Base-by-base conservation (phyloP, 495 filamentous ascomycete species). In the Hypoxylon trugodes region DNA sequence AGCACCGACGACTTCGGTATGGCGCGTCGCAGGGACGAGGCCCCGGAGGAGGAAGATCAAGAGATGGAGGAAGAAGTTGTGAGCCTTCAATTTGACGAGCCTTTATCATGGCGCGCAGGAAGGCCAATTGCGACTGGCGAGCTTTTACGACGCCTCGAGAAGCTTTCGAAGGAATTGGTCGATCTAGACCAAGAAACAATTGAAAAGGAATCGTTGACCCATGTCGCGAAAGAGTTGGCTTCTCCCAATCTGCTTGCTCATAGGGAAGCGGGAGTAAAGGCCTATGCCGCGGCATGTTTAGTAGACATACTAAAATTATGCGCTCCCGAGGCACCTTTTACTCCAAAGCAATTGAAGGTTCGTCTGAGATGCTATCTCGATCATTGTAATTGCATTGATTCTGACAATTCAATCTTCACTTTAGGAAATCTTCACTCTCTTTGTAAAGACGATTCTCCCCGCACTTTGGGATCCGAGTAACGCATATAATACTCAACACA, bases 251-350 rank as follows among this genome's bases (percentile, higher is more conserved):
- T 99, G 13, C 76, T 98, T 24, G 82, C 77, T 40, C 96, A 99
- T 74, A 96, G 96, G 77, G 96, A 99, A 72, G 89, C 86, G 54
- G 95, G 95, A 9, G 93, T 99, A 19, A 86, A 89, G 61, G 95
- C 96, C 13, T 96, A 88, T 81, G 86, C 90, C 35, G 88, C 91
- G 9, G 90, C 90, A 71, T 97, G 93, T 72, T 80, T 98, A 65
- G 93, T 96, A 36, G 96, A 99, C 73, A 91, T 99, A 52, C 85
- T 99, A 74, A 86, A 91, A 67, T 81, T 99, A 22, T 96, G 93
- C 79, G 95, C 95, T 25, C 95, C 95, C 3, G 88, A 98, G 84
- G 95, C 95, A 74, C 95, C 95, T 8, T 98, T 96, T 76, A 96
- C 92, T 7, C 86, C 82, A 24, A 84, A 87, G 46, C 94, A 98